A percentile compares a stretch with the other conserved stretches of the same genome.
Evolutionary conservation across 2,329 filamentous ascomycete genomes (phyloP).

Genomic region (Nemania sp.): DNA sequence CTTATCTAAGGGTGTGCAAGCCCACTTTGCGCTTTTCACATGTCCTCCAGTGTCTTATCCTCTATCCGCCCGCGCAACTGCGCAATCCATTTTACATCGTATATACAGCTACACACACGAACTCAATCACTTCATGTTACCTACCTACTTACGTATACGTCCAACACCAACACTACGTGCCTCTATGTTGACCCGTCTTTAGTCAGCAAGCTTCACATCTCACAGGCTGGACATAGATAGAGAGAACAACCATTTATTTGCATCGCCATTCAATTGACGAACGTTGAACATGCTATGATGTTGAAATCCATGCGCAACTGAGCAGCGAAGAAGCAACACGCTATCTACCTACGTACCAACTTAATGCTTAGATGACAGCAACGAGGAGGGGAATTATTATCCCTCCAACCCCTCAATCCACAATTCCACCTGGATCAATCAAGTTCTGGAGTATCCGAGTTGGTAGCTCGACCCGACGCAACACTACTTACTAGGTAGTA

Average conservation of each 20-base stretch:
- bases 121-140: neutral
- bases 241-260: neutral
- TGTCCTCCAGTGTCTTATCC: slow-evolving; percentile 40
- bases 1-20: slow-evolving; percentile 43
- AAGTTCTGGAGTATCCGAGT: too few relatives aligned
- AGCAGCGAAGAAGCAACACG: neutral
- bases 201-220: neutral
- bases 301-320: neutral
- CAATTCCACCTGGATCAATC: slow-evolving; percentile 2
- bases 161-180: too few relatives aligned
- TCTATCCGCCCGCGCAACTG: slow-evolving; percentile 1
- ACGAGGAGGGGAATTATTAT: neutral
- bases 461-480: slow-evolving; percentile 18
- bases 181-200: neutral
- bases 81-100: too few relatives aligned
- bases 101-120: slow-evolving; percentile 6
- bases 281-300: neutral
- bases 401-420: slow-evolving; percentile 2
- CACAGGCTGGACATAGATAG: neutral
- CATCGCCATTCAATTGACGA: slow-evolving; percentile 9
- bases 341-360: too few relatives aligned
- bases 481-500: neutral
- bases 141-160: too few relatives aligned
- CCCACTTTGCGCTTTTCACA: slow-evolving; percentile 52
- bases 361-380: too few relatives aligned